Evolutionary conservation across 768 basidiomycete species (phyloP).

Genomic region (Phlebiopsis flavidoalba): DNA sequence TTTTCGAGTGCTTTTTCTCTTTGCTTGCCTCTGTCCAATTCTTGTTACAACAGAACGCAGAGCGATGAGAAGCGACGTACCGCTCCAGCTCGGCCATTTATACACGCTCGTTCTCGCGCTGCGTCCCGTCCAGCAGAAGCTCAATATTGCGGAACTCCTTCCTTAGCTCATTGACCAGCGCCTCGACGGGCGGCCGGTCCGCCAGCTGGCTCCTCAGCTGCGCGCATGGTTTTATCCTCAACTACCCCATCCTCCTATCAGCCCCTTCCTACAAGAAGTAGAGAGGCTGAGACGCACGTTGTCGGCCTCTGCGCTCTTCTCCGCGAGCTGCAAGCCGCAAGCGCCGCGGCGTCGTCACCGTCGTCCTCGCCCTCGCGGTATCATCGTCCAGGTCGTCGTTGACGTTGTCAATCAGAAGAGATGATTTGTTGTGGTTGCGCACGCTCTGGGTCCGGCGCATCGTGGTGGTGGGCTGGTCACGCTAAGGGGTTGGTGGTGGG

Average conservation of each 20-base stretch:
- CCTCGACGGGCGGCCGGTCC: conserved; percentile 63
- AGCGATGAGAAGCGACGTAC: conserved; percentile 25
- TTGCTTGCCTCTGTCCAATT: conserved; percentile 45
- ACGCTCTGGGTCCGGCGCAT: conserved; percentile 10
- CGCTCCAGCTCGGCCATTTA: conserved; percentile 77
- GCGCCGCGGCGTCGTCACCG: conserved; percentile 55
- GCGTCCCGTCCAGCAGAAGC: conserved; percentile 71
- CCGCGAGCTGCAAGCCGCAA: conserved; percentile 44
- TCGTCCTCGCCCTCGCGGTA: conserved; percentile 49
- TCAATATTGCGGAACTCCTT: conserved; percentile 75
- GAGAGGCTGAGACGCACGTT: conserved; percentile 35
- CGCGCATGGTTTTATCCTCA: conserved; percentile 58
- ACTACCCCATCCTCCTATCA: conserved; percentile 32
- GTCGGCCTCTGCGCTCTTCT: conserved; percentile 68
- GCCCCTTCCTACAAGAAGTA: background rate
- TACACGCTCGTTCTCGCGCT: conserved; percentile 82
- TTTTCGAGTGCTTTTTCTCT: conserved; percentile 75
- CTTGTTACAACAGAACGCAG: background rate
- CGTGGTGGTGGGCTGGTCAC: background rate
- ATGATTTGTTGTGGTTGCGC: conserved; percentile 1
- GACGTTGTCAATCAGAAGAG: conserved; percentile 29
- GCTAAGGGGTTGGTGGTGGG: no score
- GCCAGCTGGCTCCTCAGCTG: conserved; percentile 61
- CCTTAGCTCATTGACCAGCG: conserved; percentile 52
- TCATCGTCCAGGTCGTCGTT: conserved; percentile 45